A percentile compares a stretch with the other conserved stretches of the same genome.
Evolutionary conservation across 2,329 filamentous ascomycete species (phyloP).

Genomic region (Chaetomium strumarium): DNA sequence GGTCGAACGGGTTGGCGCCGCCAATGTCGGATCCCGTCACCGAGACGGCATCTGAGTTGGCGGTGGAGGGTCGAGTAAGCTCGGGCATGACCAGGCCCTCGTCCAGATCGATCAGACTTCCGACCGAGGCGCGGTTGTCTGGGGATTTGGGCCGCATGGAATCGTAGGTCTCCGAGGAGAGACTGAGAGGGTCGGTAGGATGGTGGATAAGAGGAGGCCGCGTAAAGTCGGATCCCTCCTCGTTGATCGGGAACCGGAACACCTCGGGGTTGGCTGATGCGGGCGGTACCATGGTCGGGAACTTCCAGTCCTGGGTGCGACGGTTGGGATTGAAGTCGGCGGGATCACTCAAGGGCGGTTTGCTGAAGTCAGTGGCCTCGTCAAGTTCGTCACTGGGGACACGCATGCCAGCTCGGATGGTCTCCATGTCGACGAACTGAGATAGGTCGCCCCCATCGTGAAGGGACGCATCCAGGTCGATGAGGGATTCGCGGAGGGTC

Average conservation of each 20-base stretch:
- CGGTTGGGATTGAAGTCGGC: constrained; percentile 43
- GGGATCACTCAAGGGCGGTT: constrained; percentile 52
- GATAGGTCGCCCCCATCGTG: constrained; percentile 50
- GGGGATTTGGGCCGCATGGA: constrained; percentile 15
- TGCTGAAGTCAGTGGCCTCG: constrained; percentile 40
- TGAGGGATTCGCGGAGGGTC: constrained; percentile 56
- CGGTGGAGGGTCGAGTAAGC: constrained; percentile 50
- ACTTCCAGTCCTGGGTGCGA: constrained; percentile 47
- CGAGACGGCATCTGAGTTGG: constrained; percentile 53
- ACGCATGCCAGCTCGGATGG: constrained; percentile 47
- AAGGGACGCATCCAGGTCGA: constrained; percentile 58
- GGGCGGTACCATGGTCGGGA: constrained; percentile 44
- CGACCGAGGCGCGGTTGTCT: constrained; percentile 33
- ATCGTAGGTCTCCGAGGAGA: constrained; percentile 36
- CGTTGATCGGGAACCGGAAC: constrained; percentile 39
- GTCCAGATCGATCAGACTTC: constrained; percentile 34
- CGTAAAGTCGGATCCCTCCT: constrained; percentile 26
- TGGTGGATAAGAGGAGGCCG: constrained; percentile 42
- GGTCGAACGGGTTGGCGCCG: constrained; percentile 53
- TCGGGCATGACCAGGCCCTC: constrained; percentile 32
- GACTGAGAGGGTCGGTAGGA: constrained; percentile 39
- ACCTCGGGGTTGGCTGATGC: constrained; percentile 45
- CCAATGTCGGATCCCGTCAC: constrained; percentile 52
- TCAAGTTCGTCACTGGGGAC: constrained; percentile 44
- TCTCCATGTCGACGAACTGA: constrained; percentile 56